Base-by-base conservation (phyloP, 257 asterid species). In the Fraxinus excelsior region DNA sequence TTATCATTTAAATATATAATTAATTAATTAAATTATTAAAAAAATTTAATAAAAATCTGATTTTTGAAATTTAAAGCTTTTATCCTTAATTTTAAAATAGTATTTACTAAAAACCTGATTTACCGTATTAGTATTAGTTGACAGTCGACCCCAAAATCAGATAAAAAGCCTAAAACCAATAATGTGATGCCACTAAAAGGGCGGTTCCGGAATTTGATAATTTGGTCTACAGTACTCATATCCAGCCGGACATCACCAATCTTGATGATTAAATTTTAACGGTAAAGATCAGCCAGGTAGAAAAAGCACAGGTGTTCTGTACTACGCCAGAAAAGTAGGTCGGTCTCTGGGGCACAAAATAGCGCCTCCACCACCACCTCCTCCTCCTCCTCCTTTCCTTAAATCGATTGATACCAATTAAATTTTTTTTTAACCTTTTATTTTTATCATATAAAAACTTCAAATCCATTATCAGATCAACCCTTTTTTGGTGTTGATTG, bases 261-360 rank as follows among this genome's bases (percentile, higher is more conserved):
- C 68, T 11, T 23, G 19, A 11, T 62, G n/a, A 62, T 62, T 19
- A 62, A 62, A 62, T 26, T 62, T 62, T 6, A 3, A 62, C 34
- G 68, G 68, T 62, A 1, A 11, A 62, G 68, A 62, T 62, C 68
- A 12, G 6, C 11, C 34, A 11, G 5, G 34, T 25, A 8, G 34
- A 62, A 62, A 62, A 62, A 11, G 29, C 23, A 58, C 29, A 25
- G 19, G 34, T 62, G 68, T 21, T 58, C 66, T 21, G 12, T 21
- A 26, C 1, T 19, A 25, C 19, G 28, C 68, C 19, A 10, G 68
- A 62, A 62, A 62, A 62, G 34, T 23, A 62, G 25, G 68, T 62
- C 68, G 68, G 68, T 62, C 68, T 62, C 68, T 26, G 34, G 68
- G 35, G 34, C 68, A 25, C 68, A 62, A 62, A 62, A 9, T 62